Conservation (phyloP, 805 yeast species). For the Sugiyamaella valdiviana region DNA sequence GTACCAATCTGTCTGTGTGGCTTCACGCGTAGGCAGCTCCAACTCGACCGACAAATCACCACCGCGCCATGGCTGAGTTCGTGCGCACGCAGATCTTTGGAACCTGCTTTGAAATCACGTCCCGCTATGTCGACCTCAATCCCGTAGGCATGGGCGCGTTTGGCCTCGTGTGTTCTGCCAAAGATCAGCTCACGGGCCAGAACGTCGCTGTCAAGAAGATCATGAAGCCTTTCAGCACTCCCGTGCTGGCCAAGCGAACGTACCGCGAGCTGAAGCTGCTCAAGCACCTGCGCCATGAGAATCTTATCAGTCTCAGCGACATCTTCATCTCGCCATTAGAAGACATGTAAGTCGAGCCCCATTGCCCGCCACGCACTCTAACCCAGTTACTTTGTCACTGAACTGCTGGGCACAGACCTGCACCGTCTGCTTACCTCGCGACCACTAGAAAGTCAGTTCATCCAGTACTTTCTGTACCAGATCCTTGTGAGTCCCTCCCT, state of each 20-base stretch:
- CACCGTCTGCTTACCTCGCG: constrained; percentile 86
- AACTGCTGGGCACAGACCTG: constrained; percentile 92
- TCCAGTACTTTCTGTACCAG: constrained; percentile 94
- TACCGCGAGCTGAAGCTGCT: constrained; percentile 90
- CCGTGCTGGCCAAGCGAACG: constrained; percentile 92
- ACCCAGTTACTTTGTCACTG: constrained; percentile 72
- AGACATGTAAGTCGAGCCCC: constrained; percentile 49
- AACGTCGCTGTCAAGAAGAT: constrained; percentile 96
- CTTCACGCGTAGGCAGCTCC: too few relatives aligned
- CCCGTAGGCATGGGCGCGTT: constrained; percentile 99
- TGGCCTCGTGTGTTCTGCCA: constrained; percentile 95
- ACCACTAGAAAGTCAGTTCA: constrained; percentile 92
- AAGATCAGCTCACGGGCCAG: constrained; percentile 82
- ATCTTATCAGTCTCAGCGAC: constrained; percentile 85
- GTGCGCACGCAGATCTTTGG: constrained; percentile 83
- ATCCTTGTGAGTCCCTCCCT: constrained; percentile 37
- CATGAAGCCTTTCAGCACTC: constrained; percentile 93
- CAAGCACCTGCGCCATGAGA: constrained; percentile 91
- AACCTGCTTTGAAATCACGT: constrained; percentile 86
- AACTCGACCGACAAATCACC: too few relatives aligned
- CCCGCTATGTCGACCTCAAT: constrained; percentile 80
- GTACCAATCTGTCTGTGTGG: too few relatives aligned
- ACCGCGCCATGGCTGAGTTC: not conserved
- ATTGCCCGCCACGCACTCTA: constrained; percentile 34
- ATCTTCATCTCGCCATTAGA: constrained; percentile 91